A percentile compares a stretch with the other conserved stretches of the same genome.
Evolutionary conservation across 129 eudicot genomes (phyloP).

Genomic region (Dittrichia graveolens): DNA sequence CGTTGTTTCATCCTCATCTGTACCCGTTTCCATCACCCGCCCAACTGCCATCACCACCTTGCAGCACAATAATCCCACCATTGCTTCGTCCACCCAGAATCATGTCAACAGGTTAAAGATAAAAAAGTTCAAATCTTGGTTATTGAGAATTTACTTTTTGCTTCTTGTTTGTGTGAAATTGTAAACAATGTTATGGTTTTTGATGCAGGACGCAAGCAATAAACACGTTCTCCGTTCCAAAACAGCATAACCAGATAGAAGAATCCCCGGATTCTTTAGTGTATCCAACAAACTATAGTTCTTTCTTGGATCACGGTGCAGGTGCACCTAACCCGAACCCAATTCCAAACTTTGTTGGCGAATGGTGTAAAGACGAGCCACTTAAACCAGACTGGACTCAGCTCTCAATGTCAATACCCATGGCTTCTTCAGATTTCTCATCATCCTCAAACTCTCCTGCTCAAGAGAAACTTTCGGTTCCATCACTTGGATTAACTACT

Average conservation of each 20-base stretch:
- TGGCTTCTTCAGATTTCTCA: slow-evolving; percentile 60
- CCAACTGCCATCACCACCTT: slow-evolving; percentile 34
- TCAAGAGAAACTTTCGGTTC: slow-evolving; percentile 51
- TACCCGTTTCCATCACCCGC: slow-evolving; percentile 50
- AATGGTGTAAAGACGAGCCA: slow-evolving; percentile 66
- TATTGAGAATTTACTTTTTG: neutral
- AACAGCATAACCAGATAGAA: slow-evolving; percentile 36
- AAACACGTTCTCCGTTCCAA: slow-evolving; percentile 35
- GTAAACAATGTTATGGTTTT: neutral
- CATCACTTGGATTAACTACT: slow-evolving; percentile 51
- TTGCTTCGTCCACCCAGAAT: slow-evolving; percentile 31
- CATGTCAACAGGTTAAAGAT: slow-evolving; percentile 45
- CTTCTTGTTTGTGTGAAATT: neutral
- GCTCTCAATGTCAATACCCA: slow-evolving; percentile 89
- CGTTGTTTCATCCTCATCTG: slow-evolving; percentile 51
- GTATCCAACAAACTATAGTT: slow-evolving; percentile 36
- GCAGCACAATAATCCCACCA: slow-evolving; percentile 36
- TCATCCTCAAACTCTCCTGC: slow-evolving; percentile 59
- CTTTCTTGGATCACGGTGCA: slow-evolving; percentile 49
- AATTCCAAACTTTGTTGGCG: slow-evolving; percentile 52
- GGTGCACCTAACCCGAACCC: slow-evolving; percentile 44
- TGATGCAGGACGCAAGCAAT: slow-evolving; percentile 41
- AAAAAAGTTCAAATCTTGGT: neutral
- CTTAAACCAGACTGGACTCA: slow-evolving; percentile 87
- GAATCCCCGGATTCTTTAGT: slow-evolving; percentile 47